Evolutionary conservation across 2,329 filamentous ascomycete species (phyloP), one percentile per base, ranked within the genome.

Genomic region (Proliferodiscus dingleyae): DNA sequence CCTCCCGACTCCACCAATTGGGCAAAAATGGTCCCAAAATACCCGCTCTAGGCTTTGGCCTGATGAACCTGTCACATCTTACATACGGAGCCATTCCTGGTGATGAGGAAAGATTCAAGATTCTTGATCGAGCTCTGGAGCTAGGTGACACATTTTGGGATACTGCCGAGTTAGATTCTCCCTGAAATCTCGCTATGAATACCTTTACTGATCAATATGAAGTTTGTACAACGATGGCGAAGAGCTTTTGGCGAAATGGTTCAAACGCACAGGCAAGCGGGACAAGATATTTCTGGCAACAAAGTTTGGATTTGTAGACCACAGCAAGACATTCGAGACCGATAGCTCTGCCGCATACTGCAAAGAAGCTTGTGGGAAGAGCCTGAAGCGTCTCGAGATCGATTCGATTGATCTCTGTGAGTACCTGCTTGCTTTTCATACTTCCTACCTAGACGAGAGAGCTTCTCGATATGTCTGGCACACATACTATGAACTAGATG

Each of bases 211-310:
- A n/a, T n/a, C n/a, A n/a, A 26, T 11, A 11, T 11, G 24, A 26
- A 26, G 24, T 11, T 11, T 26, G 6, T 26, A 26, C 11, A 11
- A 11, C 11, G 24, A 26, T 26, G n/a, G 6, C 24, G 24, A 26
- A n/a, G 24, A 26, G 24, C 24, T 26, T 11, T 6, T 26, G 6
- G 24, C 6, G 11, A 26, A 26, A 53, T 77, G 74, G 71, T 71
- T 77, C 51, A 39, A 63, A 65, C 3, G 68, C 66, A 45, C 57
- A 57, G 67, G 47, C 59, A 66, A 70, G 42, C 65, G 70, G 0
- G 52, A 70, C 28, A 56, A 75, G 34, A 70, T 78, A 51, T 75
- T 78, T 54, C 61, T 78, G 1, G 70, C 71, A 1, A 73, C 71
- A 21, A 78, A 78, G 48, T 77, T 75, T 30, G 54, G 49, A 4